Evolutionary conservation across 1,139 yeast genomes (phyloP), one percentile per base, ranked within the genome.

Genomic region (Lodderomyces pseudojiufengensis): DNA sequence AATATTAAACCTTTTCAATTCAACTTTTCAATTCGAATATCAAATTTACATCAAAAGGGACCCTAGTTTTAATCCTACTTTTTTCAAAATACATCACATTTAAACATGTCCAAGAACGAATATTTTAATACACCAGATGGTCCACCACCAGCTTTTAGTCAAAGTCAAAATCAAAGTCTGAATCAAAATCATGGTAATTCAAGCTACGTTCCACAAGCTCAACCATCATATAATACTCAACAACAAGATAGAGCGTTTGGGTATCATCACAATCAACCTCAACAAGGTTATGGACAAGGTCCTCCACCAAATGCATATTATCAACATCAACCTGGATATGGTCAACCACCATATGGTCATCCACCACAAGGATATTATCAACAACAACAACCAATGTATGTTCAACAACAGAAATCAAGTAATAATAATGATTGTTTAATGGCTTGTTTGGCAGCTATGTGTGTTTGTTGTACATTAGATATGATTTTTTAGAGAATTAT

Each of bases 381-480:
- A 18, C 55, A 45, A 13, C 78, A 70, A 48, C 81, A 73, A 48
- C 86, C 84, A 0, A 71, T 78, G 52, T 80, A 80, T 45, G 85
- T 80, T 10, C 84, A 78, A 51, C 83, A 77, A 48, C 74, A 60
- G 38, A 37, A 46, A 20, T 30, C 50, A 1, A 63, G 61, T 22
- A 59, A 60, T 16, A 56, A 57, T 30, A 68, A 65, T 33, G 75
- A 70, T 39, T 81, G 87, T 59, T 68, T 80, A 51, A 70, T 78
- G 59, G 88, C 78, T 4, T 82, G 88, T 63, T 65, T 81, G 48
- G 87, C 80, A 21, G 87, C 85, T 9, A 48, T 80, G 59, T 82
- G 90, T 75, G 51, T 81, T 46, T 83, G 92, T 57, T 81, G 85
- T 60, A 78, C 88, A 5, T 63, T 82, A 49, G 88, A 82, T 54